Percentiles rank a stretch among this genome's conserved stretches.
Evolutionary conservation across 1,284 basidiomycete species (phyloP).

Genomic region (Irpex sp.): DNA sequence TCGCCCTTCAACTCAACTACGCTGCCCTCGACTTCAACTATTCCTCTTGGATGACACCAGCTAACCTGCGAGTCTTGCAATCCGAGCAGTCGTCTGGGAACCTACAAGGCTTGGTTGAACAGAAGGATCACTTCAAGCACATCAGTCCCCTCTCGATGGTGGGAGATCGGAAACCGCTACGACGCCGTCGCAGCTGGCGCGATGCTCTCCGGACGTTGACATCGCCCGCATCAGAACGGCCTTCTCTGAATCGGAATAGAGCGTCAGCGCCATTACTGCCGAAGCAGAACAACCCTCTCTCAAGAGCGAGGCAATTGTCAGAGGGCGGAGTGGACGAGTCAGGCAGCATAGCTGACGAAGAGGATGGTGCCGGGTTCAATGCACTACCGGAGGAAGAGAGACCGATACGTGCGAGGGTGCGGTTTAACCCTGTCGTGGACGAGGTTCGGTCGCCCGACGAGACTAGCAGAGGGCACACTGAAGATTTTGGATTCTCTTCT

Average conservation of each 20-base stretch:
- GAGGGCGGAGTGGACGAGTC: constrained; percentile 18
- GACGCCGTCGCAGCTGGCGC: constrained; percentile 49
- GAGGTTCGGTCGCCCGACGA: constrained; percentile 16
- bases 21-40: constrained; percentile 94
- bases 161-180: constrained; percentile 52
- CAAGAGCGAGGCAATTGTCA: constrained; percentile 1
- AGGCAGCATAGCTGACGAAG: constrained; percentile 42
- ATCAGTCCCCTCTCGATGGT: constrained; percentile 88
- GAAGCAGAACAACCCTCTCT: neutral
- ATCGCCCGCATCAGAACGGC: constrained; percentile 19
- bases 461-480: constrained; percentile 14
- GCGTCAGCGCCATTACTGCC: constrained; percentile 10
- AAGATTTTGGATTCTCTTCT: neutral
- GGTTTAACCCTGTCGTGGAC: constrained; percentile 31
- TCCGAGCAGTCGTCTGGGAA: constrained; percentile 80
- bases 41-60: constrained; percentile 94
- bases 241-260: constrained; percentile 16
- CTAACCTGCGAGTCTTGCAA: constrained; percentile 79
- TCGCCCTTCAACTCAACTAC: constrained; percentile 82
- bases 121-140: constrained; percentile 87
- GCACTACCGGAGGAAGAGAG: constrained; percentile 54
- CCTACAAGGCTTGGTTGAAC: constrained; percentile 65
- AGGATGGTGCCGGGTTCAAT: constrained; percentile 39
- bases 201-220: constrained; percentile 34
- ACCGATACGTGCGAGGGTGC: constrained; percentile 59